Evolutionary conservation across 768 basidiomycete genomes (phyloP), one percentile per base, ranked within the genome.

Genomic region (Tubosaeta brunneosetosa): DNA sequence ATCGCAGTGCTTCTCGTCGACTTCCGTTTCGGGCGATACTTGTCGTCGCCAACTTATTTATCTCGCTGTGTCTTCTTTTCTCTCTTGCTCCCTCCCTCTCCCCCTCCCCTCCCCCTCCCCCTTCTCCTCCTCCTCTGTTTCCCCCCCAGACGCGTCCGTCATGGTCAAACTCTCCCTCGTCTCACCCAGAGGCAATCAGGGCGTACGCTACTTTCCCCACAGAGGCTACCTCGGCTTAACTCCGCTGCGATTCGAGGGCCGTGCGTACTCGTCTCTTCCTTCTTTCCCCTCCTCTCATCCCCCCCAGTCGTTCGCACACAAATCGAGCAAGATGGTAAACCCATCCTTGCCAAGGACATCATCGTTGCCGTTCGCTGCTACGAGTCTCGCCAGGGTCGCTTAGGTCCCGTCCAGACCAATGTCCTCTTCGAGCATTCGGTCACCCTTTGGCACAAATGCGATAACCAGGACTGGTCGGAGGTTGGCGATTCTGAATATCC

Each of bases 311-410:
- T 92, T 33, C 77, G 82, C 56, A 88, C 86, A 40, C 78, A 75
- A 55, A 71, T 85, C 49, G 89, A 91, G 59, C 77, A 79, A 17
- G 90, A 91, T 70, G 73, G 73, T 26, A 88, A 84, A 65, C 78
- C 76, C 16, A 74, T 94, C 50, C 80, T 73, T 10, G 83, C 85
- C 58, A 84, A 78, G 59, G 80, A 82, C 37, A 71, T 91, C 60
- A 77, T 79, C 47, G 76, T 95, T 60, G 79, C 83, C n/a, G 80
- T 93, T 41, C 81, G 89, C 41, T 93, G 90, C 70, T 91, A 91
- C 66, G 90, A 93, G 74, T 77, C 85, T 38, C 82, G 88, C 31
- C 69, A 84, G 47, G 80, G 81, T 53, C 83, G 81, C 55, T 70
- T 83, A 51, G 81, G 80, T 49, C 68, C 77, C 14, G 55, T 76